phyloP scores from a whole-genome alignment of 2,329 filamentous ascomycete species.

The Corinectria fuckeliana region DNA sequence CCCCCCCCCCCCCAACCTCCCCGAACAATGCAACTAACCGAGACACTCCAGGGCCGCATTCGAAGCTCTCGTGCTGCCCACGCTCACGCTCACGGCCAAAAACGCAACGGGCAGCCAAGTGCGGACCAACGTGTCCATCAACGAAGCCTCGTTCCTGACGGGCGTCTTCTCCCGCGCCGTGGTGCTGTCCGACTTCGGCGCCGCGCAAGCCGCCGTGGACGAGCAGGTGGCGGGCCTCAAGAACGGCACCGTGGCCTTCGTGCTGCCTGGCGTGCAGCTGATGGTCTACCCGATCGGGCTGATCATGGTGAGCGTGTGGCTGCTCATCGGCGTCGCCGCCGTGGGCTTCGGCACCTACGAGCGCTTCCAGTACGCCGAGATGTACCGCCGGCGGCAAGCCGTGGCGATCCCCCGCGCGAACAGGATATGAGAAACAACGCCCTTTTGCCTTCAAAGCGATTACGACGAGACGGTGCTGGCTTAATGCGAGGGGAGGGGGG shows the following conservation, averaged over 20 bases:
- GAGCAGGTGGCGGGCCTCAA: conserved; percentile 51
- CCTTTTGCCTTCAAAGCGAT: no score
- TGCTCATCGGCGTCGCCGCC: conserved; percentile 59
- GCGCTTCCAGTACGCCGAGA: conserved; percentile 69
- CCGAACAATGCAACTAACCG: conserved; percentile 1
- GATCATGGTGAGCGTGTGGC: conserved; percentile 70
- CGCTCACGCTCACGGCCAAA: conserved; percentile 69
- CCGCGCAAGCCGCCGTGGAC: conserved; percentile 58
- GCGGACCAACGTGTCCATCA: conserved; percentile 69
- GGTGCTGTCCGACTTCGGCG: conserved; percentile 56
- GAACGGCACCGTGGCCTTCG: conserved; percentile 66
- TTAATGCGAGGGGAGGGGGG: conserved; percentile 1
- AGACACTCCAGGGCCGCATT: conserved; percentile 56
- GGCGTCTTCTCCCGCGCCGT: conserved; percentile 71
- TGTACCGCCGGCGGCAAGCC: conserved; percentile 56
- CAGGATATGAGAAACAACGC: conserved; percentile 26
- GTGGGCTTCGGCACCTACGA: conserved; percentile 71
- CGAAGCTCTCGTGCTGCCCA: conserved; percentile 70
- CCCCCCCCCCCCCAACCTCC: no score
- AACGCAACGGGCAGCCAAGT: conserved; percentile 58
- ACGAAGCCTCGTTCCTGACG: conserved; percentile 74
- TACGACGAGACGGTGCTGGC: no score
- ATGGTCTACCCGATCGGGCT: conserved; percentile 74
- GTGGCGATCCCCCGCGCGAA: conserved; percentile 18
- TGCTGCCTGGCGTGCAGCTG: conserved; percentile 72